Evolutionary conservation across 1,284 basidiomycete species (phyloP), one percentile per base, ranked within the genome.

Genomic region (Takashimella tepidaria): DNA sequence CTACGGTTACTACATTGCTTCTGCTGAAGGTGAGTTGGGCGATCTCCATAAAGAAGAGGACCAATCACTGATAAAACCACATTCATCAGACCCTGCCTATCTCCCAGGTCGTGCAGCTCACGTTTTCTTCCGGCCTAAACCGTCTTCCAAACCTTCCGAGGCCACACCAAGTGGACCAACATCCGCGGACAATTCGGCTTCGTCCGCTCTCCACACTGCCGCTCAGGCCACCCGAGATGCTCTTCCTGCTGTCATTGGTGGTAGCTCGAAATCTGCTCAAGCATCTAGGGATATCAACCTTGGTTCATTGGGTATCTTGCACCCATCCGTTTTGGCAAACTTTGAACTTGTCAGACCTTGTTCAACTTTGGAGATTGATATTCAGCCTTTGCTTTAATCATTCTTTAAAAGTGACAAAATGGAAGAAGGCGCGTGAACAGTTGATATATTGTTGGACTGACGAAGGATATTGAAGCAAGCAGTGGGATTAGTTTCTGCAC

Each of bases 281-380:
- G 27, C 12, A 13, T 55, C 62, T 27, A 61, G 70, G 45, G 92
- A 95, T 73, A 73, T 84, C 50, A 79, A 82, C 57, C 87, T 97
- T 64, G 92, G 92, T 41, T 82, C 81, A 31, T 78, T 97, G 53
- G 92, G 92, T 24, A 88, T 96, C 62, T 78, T 97, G 56, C 92
- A 97, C 74, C 92, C 93, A 3, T 82, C 78, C 12, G 93, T 96
- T n/a, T 78, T 97, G 54, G 83, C 85, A 66, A 90, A 89, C 66
- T 97, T 93, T 75, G 92, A 96, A 73, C 87, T 98, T 61, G 83
- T 83, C 46, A 93, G 89, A 76, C 96, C 95, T n/a, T 97, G 92
- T 76, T 96, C 92, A 16, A 86, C 86, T 10, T 78, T 99, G 56
- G 96, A 99, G 80, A 91, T 98, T 72, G 87, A 87, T 47, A 79